phyloP scores from a whole-genome alignment of 352 stramenopile genomes.

The Pythium insidiosum region DNA sequence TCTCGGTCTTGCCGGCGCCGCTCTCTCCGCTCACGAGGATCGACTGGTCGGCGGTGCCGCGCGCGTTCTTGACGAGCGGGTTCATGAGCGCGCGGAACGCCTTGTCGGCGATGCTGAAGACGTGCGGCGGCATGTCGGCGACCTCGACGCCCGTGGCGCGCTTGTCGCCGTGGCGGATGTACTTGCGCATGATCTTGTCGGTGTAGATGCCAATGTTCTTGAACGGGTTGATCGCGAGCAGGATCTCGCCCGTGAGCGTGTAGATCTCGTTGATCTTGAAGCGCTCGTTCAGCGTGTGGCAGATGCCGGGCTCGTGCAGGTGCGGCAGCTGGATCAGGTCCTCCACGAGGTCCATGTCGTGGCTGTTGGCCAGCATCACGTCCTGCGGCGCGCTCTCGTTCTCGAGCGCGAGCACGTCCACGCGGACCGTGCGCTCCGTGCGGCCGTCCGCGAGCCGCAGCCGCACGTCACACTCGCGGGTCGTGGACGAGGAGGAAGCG shows the following conservation, averaged over 20 bases:
- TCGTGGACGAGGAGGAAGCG: slow-evolving; percentile 1
- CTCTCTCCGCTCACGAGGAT: slow-evolving; percentile 90
- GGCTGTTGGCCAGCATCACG: slow-evolving; percentile 73
- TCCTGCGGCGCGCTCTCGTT: slow-evolving; percentile 37
- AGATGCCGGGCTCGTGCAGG: slow-evolving; percentile 92
- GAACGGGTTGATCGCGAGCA: slow-evolving; percentile 87
- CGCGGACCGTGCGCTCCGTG: slow-evolving; percentile 31
- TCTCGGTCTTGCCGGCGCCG: slow-evolving; percentile 95
- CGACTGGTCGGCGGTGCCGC: slow-evolving; percentile 73
- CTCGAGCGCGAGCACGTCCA: slow-evolving; percentile 62
- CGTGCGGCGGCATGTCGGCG: slow-evolving; percentile 80
- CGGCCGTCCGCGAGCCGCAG: slow-evolving; percentile 46
- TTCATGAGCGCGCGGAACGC: slow-evolving; percentile 80
- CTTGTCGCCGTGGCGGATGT: slow-evolving; percentile 79
- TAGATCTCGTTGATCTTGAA: slow-evolving; percentile 94
- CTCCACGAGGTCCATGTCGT: slow-evolving; percentile 84
- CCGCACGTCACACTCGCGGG: slow-evolving; percentile 26
- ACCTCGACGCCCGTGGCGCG: slow-evolving; percentile 54
- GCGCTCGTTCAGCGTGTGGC: slow-evolving; percentile 88
- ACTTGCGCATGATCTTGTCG: slow-evolving; percentile 84
- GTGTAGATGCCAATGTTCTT: slow-evolving; percentile 83
- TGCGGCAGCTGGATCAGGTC: slow-evolving; percentile 92
- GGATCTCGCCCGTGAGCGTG: slow-evolving; percentile 81
- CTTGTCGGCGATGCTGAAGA: slow-evolving; percentile 88
- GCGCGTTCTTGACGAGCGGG: slow-evolving; percentile 27